Percentiles rank a stretch among this genome's conserved stretches.
Conservation (phyloP, 2,329 filamentous ascomycete species). For the Colletotrichum camelliae region DNA sequence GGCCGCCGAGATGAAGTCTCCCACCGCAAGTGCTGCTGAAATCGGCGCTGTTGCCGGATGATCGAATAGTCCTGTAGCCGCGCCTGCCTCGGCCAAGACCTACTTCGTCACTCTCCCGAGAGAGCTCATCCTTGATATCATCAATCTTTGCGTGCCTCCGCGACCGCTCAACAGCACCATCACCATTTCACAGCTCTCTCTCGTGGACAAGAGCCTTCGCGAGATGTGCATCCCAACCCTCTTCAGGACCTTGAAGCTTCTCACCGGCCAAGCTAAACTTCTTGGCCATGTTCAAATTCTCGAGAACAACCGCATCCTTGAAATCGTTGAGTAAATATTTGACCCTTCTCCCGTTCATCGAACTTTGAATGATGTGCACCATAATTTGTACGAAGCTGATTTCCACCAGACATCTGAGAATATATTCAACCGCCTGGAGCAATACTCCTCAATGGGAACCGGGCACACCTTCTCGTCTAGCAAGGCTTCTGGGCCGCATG, state of each 20-base stretch:
- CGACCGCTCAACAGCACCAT: neutral
- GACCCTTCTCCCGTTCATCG: rapidly evolving
- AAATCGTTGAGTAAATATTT: neutral
- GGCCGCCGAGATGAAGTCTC: neutral
- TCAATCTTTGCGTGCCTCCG: neutral
- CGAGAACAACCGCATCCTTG: neutral
- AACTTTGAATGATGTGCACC: neutral
- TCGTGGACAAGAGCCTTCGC: neutral
- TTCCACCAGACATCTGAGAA: neutral
- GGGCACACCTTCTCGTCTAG: neutral
- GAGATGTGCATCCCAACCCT: neutral
- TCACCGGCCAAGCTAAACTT: neutral
- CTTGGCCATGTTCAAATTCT: neutral
- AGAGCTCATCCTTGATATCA: neutral
- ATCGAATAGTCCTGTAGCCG: rapidly evolving
- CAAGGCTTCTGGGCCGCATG: rapidly evolving
- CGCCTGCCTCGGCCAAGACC: neutral
- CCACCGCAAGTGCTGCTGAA: neutral
- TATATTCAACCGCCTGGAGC: rapidly evolving
- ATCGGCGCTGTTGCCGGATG: neutral
- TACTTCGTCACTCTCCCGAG: neutral
- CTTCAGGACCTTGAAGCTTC: neutral
- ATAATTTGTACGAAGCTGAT: rapidly evolving
- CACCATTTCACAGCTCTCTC: neutral
- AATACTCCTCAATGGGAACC: neutral